Percentiles rank a stretch among this genome's conserved stretches.
These are phyloP conservation scores for Diaporthe caulivora DNA, from an alignment of 2,329 filamentous ascomycete genomes.

Conservation along the genomic window DNA sequence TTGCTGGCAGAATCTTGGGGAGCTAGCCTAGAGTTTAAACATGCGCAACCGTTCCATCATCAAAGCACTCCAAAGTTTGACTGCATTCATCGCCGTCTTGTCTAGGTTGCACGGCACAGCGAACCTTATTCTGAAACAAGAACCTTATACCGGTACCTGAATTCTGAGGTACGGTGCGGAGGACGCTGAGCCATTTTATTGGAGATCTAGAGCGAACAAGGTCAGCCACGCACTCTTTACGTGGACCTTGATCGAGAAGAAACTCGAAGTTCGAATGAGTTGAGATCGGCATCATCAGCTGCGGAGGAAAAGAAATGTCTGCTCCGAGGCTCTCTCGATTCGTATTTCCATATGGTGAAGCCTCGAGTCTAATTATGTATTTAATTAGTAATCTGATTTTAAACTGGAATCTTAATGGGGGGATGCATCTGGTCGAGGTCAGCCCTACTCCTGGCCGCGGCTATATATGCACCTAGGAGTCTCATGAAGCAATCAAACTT, in stretches of 20 bases:
- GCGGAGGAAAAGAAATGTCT: background rate
- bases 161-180: background rate
- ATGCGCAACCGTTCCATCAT: constrained; percentile 10
- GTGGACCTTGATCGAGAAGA: background rate
- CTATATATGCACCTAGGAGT: background rate
- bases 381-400: too few relatives aligned
- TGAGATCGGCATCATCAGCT: background rate
- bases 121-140: constrained; percentile 17
- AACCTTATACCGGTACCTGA: background rate
- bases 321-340: background rate
- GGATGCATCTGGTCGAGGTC: background rate
- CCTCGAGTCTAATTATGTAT: background rate
- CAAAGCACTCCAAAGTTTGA: background rate
- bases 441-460: background rate
- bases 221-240: background rate
- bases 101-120: background rate
- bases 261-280: background rate
- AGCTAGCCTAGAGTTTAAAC: background rate
- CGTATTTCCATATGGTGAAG: too few relatives aligned
- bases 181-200: background rate
- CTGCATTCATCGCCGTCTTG: background rate
- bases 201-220: background rate
- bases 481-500: background rate
- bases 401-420: too few relatives aligned
- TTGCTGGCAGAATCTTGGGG: constrained; percentile 7